phyloP scores from a whole-genome alignment of 768 basidiomycete genomes.

The Suillus tomentosus region DNA sequence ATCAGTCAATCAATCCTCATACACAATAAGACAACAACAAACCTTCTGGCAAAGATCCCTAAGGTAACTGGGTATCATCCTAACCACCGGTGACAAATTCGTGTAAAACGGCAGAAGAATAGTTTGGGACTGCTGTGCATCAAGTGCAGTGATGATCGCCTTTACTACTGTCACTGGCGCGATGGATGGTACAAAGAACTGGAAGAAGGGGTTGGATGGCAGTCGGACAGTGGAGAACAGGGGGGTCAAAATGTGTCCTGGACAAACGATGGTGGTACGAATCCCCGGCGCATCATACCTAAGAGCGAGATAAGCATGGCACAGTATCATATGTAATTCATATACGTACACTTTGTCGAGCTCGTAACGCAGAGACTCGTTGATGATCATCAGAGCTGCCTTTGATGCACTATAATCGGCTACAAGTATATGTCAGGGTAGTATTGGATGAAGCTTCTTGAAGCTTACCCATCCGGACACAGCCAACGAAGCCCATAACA shows the following conservation, averaged over 20 bases:
- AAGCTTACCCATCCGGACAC: slow-evolving; percentile 73
- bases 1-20: background rate
- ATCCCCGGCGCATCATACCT: slow-evolving; percentile 76
- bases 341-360: slow-evolving; percentile 69
- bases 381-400: slow-evolving; percentile 78
- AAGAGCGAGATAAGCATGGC: slow-evolving; percentile 15
- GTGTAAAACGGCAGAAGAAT: slow-evolving; percentile 76
- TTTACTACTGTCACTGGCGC: slow-evolving; percentile 78
- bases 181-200: slow-evolving; percentile 78
- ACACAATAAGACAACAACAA: slow-evolving; percentile 18
- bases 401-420: slow-evolving; percentile 94
- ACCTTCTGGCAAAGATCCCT: slow-evolving; percentile 81
- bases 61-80: slow-evolving; percentile 67
- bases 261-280: slow-evolving; percentile 85
- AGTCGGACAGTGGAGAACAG: slow-evolving; percentile 68
- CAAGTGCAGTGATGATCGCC: slow-evolving; percentile 76
- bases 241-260: slow-evolving; percentile 77
- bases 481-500: slow-evolving; percentile 68
- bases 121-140: slow-evolving; percentile 73
- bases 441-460: slow-evolving; percentile 4
- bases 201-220: slow-evolving; percentile 51
- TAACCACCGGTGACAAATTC: slow-evolving; percentile 57
- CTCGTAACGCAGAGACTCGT: slow-evolving; percentile 87
- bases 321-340: slow-evolving; percentile 1
- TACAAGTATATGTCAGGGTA: slow-evolving; percentile 29